Evolutionary conservation across 129 eudicot species (phyloP), one percentile per base, ranked within the genome.

Genomic region (Dittrichia graveolens): DNA sequence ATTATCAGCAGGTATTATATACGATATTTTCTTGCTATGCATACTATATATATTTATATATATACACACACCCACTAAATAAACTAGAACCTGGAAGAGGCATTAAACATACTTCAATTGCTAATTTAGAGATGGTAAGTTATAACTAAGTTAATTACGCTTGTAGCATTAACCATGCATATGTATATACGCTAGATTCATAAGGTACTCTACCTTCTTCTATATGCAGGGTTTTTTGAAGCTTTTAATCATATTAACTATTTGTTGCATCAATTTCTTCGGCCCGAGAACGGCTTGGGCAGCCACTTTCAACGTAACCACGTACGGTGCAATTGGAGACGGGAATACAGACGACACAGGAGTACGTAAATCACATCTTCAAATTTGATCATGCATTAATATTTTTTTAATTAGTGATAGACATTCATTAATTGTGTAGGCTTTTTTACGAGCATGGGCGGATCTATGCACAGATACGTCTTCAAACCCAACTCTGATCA

Each of bases 291-390:
- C 34, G 3, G 5, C 68, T 5, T 45, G 50, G 10, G 87, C 81
- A 0, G 5, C 40, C 24, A 71, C 11, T 12, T 79, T 47, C 8
- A 50, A 80, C 58, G 83, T 84, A 38, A 73, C 56, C 6, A 8
- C 78, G 13, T 84, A 52, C 57, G 88, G 83, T 35, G 88, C 85
- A 12, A 57, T 3, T 62, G 88, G 88, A 50, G 81, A 84, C 65
- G 83, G 80, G 40, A n/a, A 15, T 5, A 75, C 55, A 14, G 88
- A 84, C 69, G 85, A 84, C 68, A 31, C 88, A 4, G 3, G 69
- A 12, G 88, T 84, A 68, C 35, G 7, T 46, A 45, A 61, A 7
- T 60, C 57, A 37, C 15, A 24, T 42, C 52, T 50, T 38, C 38
- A 74, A 39, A 42, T 47, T 39, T 74, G 5, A 13, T 0, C 40